Base-by-base conservation (phyloP, 768 basidiomycete species). In the Trametes cubensis region DNA sequence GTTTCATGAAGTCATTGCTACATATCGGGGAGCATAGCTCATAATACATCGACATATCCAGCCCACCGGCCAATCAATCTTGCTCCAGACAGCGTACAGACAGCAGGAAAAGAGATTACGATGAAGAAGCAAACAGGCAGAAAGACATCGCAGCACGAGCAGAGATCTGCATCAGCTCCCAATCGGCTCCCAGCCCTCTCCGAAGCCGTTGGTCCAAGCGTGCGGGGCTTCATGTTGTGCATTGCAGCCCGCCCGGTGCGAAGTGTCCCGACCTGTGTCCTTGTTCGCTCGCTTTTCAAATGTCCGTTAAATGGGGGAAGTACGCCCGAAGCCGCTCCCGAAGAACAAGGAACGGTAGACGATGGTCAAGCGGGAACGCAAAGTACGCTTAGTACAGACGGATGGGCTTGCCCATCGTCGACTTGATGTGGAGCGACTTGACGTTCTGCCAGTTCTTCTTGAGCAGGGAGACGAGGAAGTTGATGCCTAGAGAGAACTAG, bases 361-460 rank as follows among this genome's bases (percentile, higher is more conserved):
- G 61, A 5, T 25, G 62, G 25, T 46, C 48, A 46, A 38, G 46
- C 28, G 41, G 50, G 34, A n/a, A 44, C 60, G 46, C 21, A 38
- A 34, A 52, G 42, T 17, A 42, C 67, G 60, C 52, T 83, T 83
- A 98, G 89, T 89, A 98, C 66, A 98, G 82, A 62, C 96, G 94
- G 71, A 95, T 80, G 63, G 95, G 94, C 81, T 96, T 97, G 84
- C 96, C 96, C 97, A 98, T 99, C 73, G 96, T 95, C 72, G 88
- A 87, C 85, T 99, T 99, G 83, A 99, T 88, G 84, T 98, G 94
- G 67, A 98, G 83, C 55, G 94, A 96, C 82, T 94, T 95, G 82
- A 98, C 90, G 80, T 98, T 99, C 79, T 98, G 97, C 95, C 95
- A 94, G 82, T 96, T 92, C 86, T 99, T 99, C 87, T 98, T 98